Evolutionary conservation across 345 rosid genomes (phyloP), one percentile per base, ranked within the genome.

Genomic region (Sonneratia alba): DNA sequence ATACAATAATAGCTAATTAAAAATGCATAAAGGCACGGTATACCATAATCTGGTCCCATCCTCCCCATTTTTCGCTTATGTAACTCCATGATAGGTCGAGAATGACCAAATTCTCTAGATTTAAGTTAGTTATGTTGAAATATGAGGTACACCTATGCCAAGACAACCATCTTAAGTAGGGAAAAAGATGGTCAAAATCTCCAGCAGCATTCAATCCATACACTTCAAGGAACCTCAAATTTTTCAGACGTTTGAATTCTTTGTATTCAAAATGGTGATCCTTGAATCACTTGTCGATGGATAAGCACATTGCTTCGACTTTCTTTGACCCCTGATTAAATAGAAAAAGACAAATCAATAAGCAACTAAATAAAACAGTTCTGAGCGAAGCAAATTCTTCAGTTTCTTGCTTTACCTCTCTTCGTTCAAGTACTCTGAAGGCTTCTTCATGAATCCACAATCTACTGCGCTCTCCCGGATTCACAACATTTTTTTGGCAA

Each of bases 1-100:
- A 27, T 27, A 40, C 43, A 40, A 40, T 40, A 40, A 0, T 40
- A 40, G 43, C 43, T 8, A 40, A 40, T 8, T 40, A 8, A 4
- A 40, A 4, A 4, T 4, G 43, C 43, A 40, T 40, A 8, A 40
- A 40, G 43, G 9, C 43, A 40, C 43, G 43, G 1, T 40, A 8
- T 71, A 71, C 67, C 61, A 37, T 18, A 16, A 71, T 71, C 12
- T 14, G 51, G 16, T 24, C 57, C 73, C 67, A 71, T 15, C 66
- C 67, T 21, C 27, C 37, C 73, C 73, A 71, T 21, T 71, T 34
- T 10, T 38, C 36, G n/a, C 34, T 11, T 2, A 71, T 32, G n/a
- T 56, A 11, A 42, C 67, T 38, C 45, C 14, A 10, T 6, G 73
- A 71, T 12, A 57, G 59, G 48, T 71, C 73, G 57, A 71, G 73